phyloP scores from a whole-genome alignment of 192 early-diverging fungal species.

The Coemansia biformis region DNA sequence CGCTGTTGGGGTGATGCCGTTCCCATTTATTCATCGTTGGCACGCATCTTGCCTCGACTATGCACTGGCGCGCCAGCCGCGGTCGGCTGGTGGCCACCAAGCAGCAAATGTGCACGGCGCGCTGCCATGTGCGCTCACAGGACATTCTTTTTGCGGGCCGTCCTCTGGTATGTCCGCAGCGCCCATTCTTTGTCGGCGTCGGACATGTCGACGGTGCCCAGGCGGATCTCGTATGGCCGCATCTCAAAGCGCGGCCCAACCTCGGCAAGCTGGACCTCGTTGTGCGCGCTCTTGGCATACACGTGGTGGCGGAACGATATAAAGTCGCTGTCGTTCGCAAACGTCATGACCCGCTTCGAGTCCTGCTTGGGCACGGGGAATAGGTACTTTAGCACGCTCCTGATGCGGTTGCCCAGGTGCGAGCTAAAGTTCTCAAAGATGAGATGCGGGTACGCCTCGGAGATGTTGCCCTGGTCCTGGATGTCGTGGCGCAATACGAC shows the following conservation, averaged over 20 bases:
- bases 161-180: slow-evolving; percentile 82
- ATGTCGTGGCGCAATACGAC: slow-evolving; percentile 98
- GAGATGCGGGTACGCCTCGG: slow-evolving; percentile 94
- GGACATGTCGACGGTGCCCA: slow-evolving; percentile 89
- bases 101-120: no score
- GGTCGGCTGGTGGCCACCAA: no score
- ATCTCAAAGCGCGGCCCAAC: slow-evolving; percentile 98
- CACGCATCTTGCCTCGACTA: no score
- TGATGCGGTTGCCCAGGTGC: slow-evolving; percentile 75
- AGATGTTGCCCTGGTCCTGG: slow-evolving; percentile 91
- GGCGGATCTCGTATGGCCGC: slow-evolving; percentile 91
- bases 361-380: slow-evolving; percentile 98
- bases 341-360: slow-evolving; percentile 94
- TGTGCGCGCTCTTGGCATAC: slow-evolving; percentile 80
- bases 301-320: slow-evolving; percentile 98
- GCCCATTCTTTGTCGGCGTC: slow-evolving; percentile 98
- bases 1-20: no score
- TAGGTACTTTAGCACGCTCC: slow-evolving; percentile 88
- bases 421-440: slow-evolving; percentile 93
- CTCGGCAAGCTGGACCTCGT: slow-evolving; percentile 90
- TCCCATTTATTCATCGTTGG: no score
- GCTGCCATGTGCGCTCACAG: slow-evolving; percentile 55
- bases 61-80: no score
- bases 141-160: slow-evolving; percentile 75
- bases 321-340: slow-evolving; percentile 92